Conservation (phyloP, 768 basidiomycete genomes). For the Boletus sensibilis region DNA sequence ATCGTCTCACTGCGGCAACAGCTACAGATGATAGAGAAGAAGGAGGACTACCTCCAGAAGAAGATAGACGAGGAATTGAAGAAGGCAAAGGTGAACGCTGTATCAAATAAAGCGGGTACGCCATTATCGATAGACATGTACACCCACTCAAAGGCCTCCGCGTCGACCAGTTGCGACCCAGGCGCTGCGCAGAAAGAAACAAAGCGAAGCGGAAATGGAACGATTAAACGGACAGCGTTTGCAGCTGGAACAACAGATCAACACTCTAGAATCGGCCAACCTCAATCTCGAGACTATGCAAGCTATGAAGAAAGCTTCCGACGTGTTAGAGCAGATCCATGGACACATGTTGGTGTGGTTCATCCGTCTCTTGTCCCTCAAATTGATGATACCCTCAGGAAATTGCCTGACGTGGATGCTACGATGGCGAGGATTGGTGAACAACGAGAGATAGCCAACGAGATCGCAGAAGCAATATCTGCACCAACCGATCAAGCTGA, state of each 20-base stretch:
- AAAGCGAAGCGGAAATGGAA: conserved; percentile 82
- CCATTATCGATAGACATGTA: not conserved
- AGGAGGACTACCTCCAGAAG: conserved; percentile 94
- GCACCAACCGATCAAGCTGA: conserved; percentile 67
- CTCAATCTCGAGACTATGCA: conserved; percentile 96
- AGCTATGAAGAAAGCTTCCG: conserved; percentile 94
- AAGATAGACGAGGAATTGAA: conserved; percentile 93
- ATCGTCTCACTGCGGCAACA: conserved; percentile 93
- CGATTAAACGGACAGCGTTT: conserved; percentile 79
- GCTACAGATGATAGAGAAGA: conserved; percentile 97
- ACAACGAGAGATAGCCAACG: conserved; percentile 88
- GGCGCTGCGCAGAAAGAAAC: conserved; percentile 92
- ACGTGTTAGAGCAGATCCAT: conserved; percentile 87
- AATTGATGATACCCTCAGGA: conserved; percentile 44
- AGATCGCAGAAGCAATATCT: conserved; percentile 88
- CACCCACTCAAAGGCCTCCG: conserved; percentile 11
- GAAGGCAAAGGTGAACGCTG: conserved; percentile 91
- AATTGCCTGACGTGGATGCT: conserved; percentile 83
- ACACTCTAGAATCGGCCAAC: conserved; percentile 96
- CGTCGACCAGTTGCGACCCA: conserved; percentile 69
- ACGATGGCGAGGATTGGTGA: conserved; percentile 87
- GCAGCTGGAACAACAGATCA: conserved; percentile 95
- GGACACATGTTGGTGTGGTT: conserved; percentile 70
- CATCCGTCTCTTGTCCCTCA: not conserved
- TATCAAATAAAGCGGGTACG: conserved; percentile 90